Evolutionary conservation across 2,329 filamentous ascomycete species (phyloP).

Genomic region (Colletotrichum scovillei): DNA sequence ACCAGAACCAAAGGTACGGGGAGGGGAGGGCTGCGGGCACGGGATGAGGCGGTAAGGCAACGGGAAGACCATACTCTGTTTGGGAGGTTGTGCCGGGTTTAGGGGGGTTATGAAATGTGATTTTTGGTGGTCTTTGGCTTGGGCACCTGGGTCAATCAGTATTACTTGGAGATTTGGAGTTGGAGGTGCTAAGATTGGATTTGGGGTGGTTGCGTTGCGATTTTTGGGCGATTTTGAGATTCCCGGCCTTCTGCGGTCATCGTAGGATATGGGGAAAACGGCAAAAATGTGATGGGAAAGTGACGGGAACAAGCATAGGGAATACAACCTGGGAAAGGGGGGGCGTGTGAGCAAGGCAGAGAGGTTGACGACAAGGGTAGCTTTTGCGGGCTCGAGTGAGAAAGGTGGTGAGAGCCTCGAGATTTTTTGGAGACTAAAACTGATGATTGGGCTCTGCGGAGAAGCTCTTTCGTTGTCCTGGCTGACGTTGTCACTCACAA

Average conservation of each 20-base stretch:
- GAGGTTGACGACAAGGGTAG: not conserved
- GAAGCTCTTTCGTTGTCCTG: not conserved
- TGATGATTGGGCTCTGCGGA: conserved; percentile 13
- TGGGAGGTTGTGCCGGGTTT: not conserved
- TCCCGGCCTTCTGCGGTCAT: conserved; percentile 6
- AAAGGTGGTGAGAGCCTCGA: not conserved
- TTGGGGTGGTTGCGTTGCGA: not conserved
- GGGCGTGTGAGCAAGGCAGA: conserved; percentile 15
- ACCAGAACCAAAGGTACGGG: conserved; percentile 5
- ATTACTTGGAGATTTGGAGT: not conserved
- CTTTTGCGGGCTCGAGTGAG: not conserved
- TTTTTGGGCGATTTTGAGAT: conserved; percentile 14
- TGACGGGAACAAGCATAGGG: not conserved
- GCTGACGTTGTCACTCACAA: not conserved
- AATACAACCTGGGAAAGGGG: not conserved
- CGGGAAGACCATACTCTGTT: conserved; percentile 11
- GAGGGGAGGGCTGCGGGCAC: not conserved
- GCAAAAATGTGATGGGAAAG: conserved; percentile 21
- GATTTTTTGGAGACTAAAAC: not conserved
- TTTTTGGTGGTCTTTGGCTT: too few species aligned
- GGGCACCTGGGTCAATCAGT: not conserved
- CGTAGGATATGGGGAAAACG: conserved; percentile 9
- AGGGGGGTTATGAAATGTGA: not conserved
- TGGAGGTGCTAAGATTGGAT: conserved; percentile 1
- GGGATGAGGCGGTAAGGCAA: not conserved